Evolutionary conservation across 2,329 filamentous ascomycete species (phyloP).

Genomic region (Fusarium clavum): DNA sequence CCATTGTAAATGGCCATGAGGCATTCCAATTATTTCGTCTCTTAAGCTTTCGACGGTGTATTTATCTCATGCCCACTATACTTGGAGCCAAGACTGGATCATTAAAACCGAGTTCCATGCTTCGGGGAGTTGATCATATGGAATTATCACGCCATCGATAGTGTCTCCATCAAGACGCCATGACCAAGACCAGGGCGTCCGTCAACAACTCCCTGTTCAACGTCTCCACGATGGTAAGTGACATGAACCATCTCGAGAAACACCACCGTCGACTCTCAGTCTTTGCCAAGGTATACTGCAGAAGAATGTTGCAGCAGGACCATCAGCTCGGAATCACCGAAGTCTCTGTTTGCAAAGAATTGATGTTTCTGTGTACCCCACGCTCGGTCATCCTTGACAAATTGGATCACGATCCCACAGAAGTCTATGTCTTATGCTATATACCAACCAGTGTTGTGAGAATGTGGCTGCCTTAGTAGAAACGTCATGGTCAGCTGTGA

Average conservation of each 20-base stretch:
- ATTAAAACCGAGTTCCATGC: not conserved
- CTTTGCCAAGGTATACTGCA: not conserved
- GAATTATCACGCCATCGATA: constrained; percentile 9
- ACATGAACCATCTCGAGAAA: not conserved
- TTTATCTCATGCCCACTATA: not conserved
- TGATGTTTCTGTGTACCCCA: not conserved
- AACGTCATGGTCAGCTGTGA: constrained; percentile 6
- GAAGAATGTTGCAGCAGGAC: constrained; percentile 1
- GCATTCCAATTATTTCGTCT: not conserved
- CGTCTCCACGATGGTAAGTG: not conserved
- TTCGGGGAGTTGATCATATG: constrained; percentile 36
- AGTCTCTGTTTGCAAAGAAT: not conserved
- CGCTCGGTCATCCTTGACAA: constrained; percentile 12
- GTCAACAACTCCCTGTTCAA: not conserved
- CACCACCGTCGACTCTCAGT: not conserved
- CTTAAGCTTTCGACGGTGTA: not conserved
- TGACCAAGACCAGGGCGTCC: not conserved
- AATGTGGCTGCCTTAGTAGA: constrained; percentile 26
- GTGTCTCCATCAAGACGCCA: constrained; percentile 2
- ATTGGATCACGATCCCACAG: not conserved
- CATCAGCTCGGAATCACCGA: constrained; percentile 31
- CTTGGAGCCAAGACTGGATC: not conserved
- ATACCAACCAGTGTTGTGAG: constrained; percentile 6
- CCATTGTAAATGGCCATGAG: not conserved
- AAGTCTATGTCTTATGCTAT: not conserved